Percentiles rank a stretch among this genome's conserved stretches.
Conservation (phyloP, 352 stramenopile species). For the Globisporangium camurandrum region DNA sequence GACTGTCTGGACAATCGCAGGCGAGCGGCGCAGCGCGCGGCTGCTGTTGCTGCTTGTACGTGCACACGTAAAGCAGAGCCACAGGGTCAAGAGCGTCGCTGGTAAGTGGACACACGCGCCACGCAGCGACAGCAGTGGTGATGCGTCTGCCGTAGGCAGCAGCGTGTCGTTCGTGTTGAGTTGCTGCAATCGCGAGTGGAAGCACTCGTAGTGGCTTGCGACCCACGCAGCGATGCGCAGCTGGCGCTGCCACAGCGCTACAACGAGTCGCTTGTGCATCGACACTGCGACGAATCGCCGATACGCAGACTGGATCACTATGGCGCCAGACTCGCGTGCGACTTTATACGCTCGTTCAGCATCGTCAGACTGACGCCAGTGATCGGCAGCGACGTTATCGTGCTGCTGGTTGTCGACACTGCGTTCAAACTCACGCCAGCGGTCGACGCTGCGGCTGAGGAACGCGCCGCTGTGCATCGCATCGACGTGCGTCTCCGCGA, state of each 20-base stretch:
- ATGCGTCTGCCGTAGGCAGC: not conserved
- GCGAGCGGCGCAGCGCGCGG: conserved; percentile 36
- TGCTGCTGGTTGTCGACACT: not conserved
- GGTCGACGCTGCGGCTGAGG: conserved; percentile 29
- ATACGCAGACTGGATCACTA: conserved; percentile 52
- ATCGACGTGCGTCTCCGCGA: conserved; percentile 30
- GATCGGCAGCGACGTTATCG: not conserved
- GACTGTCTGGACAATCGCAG: conserved; percentile 23
- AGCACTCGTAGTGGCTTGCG: not conserved
- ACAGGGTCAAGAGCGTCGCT: conserved; percentile 28
- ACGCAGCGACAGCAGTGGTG: not conserved
- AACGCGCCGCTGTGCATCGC: conserved; percentile 34
- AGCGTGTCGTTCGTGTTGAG: conserved; percentile 1
- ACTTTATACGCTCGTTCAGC: conserved; percentile 12
- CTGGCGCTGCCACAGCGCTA: conserved; percentile 29
- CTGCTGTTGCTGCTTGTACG: conserved; percentile 11
- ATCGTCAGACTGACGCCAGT: conserved; percentile 9
- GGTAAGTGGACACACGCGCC: conserved; percentile 27
- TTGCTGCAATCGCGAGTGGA: conserved; percentile 6
- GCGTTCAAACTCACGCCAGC: conserved; percentile 25
- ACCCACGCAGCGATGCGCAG: conserved; percentile 36
- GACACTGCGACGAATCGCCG: conserved; percentile 20
- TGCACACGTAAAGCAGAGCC: conserved; percentile 26
- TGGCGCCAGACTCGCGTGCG: conserved; percentile 22
- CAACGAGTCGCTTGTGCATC: conserved; percentile 16